Base-by-base conservation (phyloP, 1,284 basidiomycete species). In the Chiua sp. region DNA sequence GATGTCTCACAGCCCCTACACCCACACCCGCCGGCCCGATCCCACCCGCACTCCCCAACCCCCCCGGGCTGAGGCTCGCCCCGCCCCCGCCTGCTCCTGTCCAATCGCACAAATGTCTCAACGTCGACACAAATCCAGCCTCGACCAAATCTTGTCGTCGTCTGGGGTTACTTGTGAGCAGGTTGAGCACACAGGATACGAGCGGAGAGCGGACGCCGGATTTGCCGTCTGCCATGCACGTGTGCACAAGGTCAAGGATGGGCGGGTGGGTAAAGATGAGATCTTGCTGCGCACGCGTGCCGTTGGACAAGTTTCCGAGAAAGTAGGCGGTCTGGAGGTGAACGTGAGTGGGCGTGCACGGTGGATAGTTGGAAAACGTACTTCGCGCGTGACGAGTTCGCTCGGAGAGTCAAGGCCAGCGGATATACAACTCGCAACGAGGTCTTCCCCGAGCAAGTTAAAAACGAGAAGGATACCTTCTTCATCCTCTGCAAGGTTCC, bases 291-390 rank as follows among this genome's bases (percentile, higher is more conserved):
- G 76, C 69, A 0, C 77, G 68, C 3, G 75, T 71, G 30, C 85
- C 85, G 68, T 91, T 91, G 26, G 85, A 78, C 23, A 92, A 76
- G 70, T 92, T 91, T 0, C 84, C 86, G 1, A 91, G 78, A 4
- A 84, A 75, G 65, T 78, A 83, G 0, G 86, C 80, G 0, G 86
- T 83, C 82, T 90, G 66, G 18, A 39, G 7, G 18, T 12, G n/a
- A 13, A 35, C 44, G 26, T 26, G 37, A 28, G 53, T 58, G 12
- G 47, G 51, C 18, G 3, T 30, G 22, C n/a, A 20, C 18, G 35
- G 50, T 56, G 51, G 22, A 18, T 46, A 55, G 10, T 12, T 32
- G 5, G 32, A 37, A 20, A 32, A 59, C 69, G 12, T 59, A 85
- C 86, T 75, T 87, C 85, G 11, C 80, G 75, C 7, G 83, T 74